Evolutionary conservation across 805 yeast genomes (phyloP).

Genomic region (Candida piceae): DNA sequence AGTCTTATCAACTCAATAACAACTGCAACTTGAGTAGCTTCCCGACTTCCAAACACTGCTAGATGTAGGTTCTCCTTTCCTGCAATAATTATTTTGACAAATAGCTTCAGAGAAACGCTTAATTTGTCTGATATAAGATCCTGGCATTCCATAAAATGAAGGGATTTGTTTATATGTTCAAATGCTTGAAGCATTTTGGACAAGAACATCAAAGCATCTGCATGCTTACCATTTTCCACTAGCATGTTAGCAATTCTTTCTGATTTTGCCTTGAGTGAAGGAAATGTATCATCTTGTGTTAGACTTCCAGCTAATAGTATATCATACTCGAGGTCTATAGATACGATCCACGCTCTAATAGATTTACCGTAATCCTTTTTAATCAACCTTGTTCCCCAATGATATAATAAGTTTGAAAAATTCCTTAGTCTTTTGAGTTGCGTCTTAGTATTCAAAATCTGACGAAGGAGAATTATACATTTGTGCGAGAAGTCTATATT

Average conservation of each 20-base stretch:
- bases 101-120: constrained; percentile 12
- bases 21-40: constrained; percentile 15
- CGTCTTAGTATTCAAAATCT: constrained; percentile 17
- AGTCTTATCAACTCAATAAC: constrained; percentile 17
- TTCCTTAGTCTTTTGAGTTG: constrained; percentile 38
- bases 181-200: constrained; percentile 16
- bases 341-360: constrained; percentile 19
- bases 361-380: constrained; percentile 9
- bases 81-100: constrained; percentile 17
- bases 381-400: constrained; percentile 30
- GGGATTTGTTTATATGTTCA: constrained; percentile 2
- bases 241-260: constrained; percentile 31
- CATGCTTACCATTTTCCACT: constrained; percentile 14
- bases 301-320: constrained; percentile 14
- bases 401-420: constrained; percentile 41
- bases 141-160: constrained; percentile 7
- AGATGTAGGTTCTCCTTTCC: constrained; percentile 10
- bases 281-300: constrained; percentile 12
- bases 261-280: constrained; percentile 26
- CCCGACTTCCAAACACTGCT: constrained; percentile 12
- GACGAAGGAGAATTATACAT: constrained; percentile 13
- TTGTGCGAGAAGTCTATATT: constrained; percentile 5
- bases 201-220: constrained; percentile 16
- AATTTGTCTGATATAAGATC: constrained; percentile 6
- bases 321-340: constrained; percentile 30